Evolutionary conservation across 192 early-diverging fungal species (phyloP), one percentile per base, ranked within the genome.

Genomic region (Geranomyces michiganensis): DNA sequence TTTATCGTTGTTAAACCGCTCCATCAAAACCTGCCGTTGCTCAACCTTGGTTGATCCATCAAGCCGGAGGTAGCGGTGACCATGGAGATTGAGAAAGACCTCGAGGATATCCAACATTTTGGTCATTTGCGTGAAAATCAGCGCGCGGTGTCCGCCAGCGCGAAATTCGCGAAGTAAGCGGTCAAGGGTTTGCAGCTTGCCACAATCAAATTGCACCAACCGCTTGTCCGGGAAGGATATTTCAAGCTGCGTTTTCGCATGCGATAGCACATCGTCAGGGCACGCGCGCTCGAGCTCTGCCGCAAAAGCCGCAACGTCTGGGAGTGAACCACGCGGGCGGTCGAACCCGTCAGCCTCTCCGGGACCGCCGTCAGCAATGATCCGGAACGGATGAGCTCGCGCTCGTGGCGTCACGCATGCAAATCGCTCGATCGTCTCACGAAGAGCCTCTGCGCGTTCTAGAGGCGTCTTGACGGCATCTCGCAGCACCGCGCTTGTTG

Each of bases 101-200:
- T 99, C 94, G 45, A 99, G 95, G 61, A 96, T 90, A 76, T 98
- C 96, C 75, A 97, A 73, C 79, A 94, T 90, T 49, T 89, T 89
- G 9, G 91, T 90, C 78, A 96, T 92, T 81, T 97, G 95, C 14
- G 90, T 92, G 76, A 96, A 97, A n/a, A 97, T 87, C 48, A 97
- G 78, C 3, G 94, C 92, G 49, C 93, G 92, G 76, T 97, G 95
- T 7, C 89, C 90, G 10, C 87, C 78, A 0, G 78, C 76, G 70
- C 94, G 88, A 8, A 97, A 73, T 0, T 82, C 84, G 0, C 89
- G 82, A 33, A 97, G 76, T 14, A 97, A 75, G 7, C 89, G 82
- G 74, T 95, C 90, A 41, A 97, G 77, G 0, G 93, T 67, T 8
- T 94, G 65, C 73, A 96, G 84, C 74, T 97, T 97, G 27, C 95